Evolutionary conservation across 106 monocot species (phyloP).

Genomic region (Phalaenopsis aphrodite): DNA sequence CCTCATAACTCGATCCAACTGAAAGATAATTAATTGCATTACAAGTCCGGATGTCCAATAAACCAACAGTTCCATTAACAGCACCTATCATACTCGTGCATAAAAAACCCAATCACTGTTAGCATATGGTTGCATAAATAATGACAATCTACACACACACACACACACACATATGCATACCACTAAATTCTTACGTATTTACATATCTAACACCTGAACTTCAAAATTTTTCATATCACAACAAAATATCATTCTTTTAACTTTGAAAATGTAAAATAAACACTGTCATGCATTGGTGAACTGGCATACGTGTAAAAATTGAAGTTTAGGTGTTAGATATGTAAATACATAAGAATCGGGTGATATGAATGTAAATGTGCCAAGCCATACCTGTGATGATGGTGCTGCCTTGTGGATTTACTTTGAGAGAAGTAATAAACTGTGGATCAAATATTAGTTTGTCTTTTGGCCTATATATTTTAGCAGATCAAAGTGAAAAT

Average conservation of each 20-base stretch:
- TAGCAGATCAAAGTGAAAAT: slow-evolving; percentile 5
- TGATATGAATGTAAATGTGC: not conserved
- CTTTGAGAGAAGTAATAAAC: slow-evolving; percentile 74
- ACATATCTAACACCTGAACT: no score
- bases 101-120: not conserved
- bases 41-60: slow-evolving; percentile 72
- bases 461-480: not conserved
- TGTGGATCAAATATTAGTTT: slow-evolving; percentile 19
- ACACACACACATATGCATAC: not conserved
- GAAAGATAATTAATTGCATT: slow-evolving; percentile 63
- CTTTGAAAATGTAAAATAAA: no score
- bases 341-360: no score
- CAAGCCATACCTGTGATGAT: slow-evolving; percentile 51
- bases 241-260: no score
- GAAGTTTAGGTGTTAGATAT: no score
- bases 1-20: slow-evolving; percentile 57
- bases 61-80: slow-evolving; percentile 73
- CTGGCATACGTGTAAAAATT: no score
- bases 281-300: no score
- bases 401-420: slow-evolving; percentile 44
- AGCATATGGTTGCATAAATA: not conserved
- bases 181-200: no score
- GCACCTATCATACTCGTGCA: slow-evolving; percentile 35
- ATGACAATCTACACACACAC: not conserved
- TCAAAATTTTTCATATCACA: no score